Base-by-base conservation (phyloP, 306 rosid species). In the Neltuma alba region DNA sequence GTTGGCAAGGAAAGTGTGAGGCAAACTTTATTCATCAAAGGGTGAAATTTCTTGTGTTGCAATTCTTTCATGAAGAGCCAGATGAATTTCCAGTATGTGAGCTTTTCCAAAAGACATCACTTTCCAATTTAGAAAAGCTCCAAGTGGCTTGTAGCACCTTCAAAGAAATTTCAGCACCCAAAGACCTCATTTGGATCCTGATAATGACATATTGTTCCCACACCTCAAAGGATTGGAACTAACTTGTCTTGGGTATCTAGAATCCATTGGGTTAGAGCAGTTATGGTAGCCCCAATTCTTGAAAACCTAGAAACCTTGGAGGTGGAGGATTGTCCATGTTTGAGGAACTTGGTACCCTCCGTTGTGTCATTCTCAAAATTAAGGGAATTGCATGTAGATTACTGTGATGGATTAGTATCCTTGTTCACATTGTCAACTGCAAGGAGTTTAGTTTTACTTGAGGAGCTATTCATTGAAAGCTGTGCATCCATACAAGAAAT, bases 381-480 rank as follows among this genome's bases (percentile, higher is more conserved):
- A 36, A 23, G 9, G 0, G 1, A 0, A 1, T 21, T 83, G 1
- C 3, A 0, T 9, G 13, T 57, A 36, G 2, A 6, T 31, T 0
- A 54, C 27, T 33, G 80, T 58, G 8, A 42, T 65, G 76, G 41
- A 68, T 5, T 76, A 63, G 9, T 27, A 18, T 78, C 20, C 48
- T 38, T 83, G 42, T 61, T 83, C 61, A n/a, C 73, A 37, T 36
- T 6, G 16, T 68, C 76, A 25, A 74, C 61, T 14, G 83, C 80
- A n/a, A 79, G 20, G 68, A 79, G 77, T 40, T 74, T 83, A 65
- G 67, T 1, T 45, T 65, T 15, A 16, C 80, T 83, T 23, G 36
- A 66, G 50, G 8, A 0, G 1, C 23, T 83, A 66, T 0, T 0
- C 5, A 55, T 83, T 63, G 0, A 0, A 4, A 12, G 66, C 0